Evolutionary conservation across 306 rosid species (phyloP), one percentile per base, ranked within the genome.

Genomic region (Rosa persica): DNA sequence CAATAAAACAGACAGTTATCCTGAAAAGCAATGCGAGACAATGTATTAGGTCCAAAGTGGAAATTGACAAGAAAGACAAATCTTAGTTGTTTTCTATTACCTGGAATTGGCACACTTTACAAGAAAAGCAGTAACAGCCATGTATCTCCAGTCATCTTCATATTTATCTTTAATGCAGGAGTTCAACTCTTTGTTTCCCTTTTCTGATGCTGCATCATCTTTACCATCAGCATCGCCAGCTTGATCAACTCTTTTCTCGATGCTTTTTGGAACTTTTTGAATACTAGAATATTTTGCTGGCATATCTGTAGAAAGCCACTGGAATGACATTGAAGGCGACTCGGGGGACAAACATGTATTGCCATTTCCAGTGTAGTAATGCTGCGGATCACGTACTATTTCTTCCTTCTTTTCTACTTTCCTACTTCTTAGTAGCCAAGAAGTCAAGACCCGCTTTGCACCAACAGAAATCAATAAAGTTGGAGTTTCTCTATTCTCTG

Each of bases 291-390:
- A 81, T 83, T 88, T 95, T 80, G 87, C 81, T 64, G 98, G 99
- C 98, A 93, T 93, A 76, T 93, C 98, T 70, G 96, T 92, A 72
- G 99, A 93, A 77, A 93, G 97, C 99, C 99, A 95, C 92, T 93
- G 96, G 87, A 95, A 95, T 30, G 93, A 84, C 90, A 94, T 78
- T 73, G 93, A 88, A 6, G 93, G 76, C 48, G 91, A 70, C 74
- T 83, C 72, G 64, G 69, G 81, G 44, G 81, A 77, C 76, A 83
- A 81, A 82, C 72, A 42, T 51, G 43, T n/a, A 76, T 78, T 58
- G 70, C 75, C 78, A 75, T 80, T 76, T 79, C 71, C 87, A 74
- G 73, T 72, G 79, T 67, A 76, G 80, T 72, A 58, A 73, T 84
- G 67, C 49, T 82, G 88, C 65, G 76, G 84, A 80, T 81, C 78